Conservation (phyloP, 2,329 filamentous ascomycete genomes). For the Beauveria sp. region DNA sequence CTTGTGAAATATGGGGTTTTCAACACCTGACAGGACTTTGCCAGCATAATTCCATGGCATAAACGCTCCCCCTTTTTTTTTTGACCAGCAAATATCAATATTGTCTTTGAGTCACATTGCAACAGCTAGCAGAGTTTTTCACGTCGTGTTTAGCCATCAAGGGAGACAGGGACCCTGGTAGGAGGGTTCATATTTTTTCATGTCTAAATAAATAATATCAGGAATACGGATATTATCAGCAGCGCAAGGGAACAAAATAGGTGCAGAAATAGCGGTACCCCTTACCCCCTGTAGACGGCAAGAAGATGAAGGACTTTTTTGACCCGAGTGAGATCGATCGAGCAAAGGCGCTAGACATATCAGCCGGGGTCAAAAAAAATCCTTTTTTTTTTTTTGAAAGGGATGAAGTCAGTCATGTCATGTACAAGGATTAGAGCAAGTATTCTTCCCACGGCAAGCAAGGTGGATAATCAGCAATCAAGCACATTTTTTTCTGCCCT, state of each 20-base stretch:
- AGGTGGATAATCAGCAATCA: neutral
- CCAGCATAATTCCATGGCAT: no score
- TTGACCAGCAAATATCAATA: no score
- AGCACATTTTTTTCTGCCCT: neutral
- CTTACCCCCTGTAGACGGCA: neutral
- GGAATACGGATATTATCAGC: no score
- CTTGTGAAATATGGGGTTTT: no score
- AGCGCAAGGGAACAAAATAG: neutral
- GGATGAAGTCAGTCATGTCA: neutral
- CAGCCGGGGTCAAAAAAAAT: neutral
- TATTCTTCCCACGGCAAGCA: neutral
- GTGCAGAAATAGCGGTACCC: neutral
- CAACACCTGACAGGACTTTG: no score
- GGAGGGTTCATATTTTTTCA: no score
- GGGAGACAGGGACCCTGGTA: no score
- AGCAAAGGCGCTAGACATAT: neutral
- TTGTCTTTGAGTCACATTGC: no score
- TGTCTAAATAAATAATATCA: no score
- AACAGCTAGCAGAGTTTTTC: no score
- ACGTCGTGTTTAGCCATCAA: no score
- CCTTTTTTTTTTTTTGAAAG: neutral
- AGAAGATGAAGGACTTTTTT: neutral
- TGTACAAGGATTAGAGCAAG: neutral
- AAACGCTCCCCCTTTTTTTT: no score
- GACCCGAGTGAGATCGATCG: conserved; percentile 1